Conservation (phyloP, 768 basidiomycete genomes). For the Mycena albidolilacea region DNA sequence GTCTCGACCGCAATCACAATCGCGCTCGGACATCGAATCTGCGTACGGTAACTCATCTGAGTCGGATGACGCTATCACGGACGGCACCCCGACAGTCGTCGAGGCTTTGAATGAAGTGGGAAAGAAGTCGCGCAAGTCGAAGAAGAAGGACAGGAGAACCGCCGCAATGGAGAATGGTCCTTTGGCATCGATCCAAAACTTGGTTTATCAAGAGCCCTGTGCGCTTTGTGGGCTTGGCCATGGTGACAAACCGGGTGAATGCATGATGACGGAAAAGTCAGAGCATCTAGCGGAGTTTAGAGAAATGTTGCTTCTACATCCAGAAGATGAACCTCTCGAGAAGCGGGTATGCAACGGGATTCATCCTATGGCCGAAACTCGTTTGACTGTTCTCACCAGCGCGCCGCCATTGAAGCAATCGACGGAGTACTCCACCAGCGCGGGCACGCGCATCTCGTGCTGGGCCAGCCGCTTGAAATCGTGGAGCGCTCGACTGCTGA, state of each 20-base stretch:
- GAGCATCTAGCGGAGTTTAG: conserved; percentile 80
- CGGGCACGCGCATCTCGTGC: conserved; percentile 69
- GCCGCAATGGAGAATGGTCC: conserved; percentile 25
- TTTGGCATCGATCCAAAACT: conserved; percentile 40
- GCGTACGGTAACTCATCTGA: conserved; percentile 36
- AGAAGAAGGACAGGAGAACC: conserved; percentile 30
- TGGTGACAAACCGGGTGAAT: conserved; percentile 60
- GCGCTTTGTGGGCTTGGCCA: conserved; percentile 75
- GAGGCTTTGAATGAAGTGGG: conserved; percentile 35
- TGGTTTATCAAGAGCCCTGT: conserved; percentile 53
- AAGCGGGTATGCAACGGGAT: conserved; percentile 63
- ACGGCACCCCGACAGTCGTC: conserved; percentile 24
- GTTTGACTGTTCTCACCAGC: conserved; percentile 53
- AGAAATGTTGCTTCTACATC: conserved; percentile 72
- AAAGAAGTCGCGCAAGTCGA: conserved; percentile 32
- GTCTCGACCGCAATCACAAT: conserved; percentile 23
- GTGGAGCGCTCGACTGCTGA: conserved; percentile 50
- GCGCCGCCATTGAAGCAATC: conserved; percentile 77
- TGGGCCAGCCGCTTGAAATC: conserved; percentile 75
- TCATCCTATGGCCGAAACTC: conserved; percentile 6
- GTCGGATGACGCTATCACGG: conserved; percentile 29
- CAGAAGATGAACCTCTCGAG: conserved; percentile 78
- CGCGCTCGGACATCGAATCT: conserved; percentile 22
- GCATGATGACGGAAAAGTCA: conserved; percentile 76
- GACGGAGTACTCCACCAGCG: conserved; percentile 73